Conservation (phyloP, 2,329 filamentous ascomycete genomes). For the Penicillium capsulatum region DNA sequence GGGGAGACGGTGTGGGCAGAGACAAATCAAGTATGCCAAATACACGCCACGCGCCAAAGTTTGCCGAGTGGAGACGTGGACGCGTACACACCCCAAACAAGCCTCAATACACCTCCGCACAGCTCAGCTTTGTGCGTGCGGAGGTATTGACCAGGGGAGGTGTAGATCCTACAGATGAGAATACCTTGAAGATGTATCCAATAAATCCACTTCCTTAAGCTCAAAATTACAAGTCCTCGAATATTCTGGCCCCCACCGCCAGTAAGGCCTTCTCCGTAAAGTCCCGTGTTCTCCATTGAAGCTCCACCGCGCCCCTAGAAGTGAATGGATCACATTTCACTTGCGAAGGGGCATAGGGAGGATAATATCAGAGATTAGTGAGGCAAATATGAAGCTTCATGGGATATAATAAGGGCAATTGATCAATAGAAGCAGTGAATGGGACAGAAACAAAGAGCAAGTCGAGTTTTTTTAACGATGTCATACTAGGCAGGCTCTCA, state of each 20-base stretch:
- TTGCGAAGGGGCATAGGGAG: too few relatives aligned
- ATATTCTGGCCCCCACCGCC: slow-evolving; percentile 1
- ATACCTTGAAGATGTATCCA: too few relatives aligned
- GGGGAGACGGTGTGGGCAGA: slow-evolving; percentile 11
- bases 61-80: slow-evolving; percentile 16
- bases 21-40: slow-evolving; percentile 5
- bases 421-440: too few relatives aligned
- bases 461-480: slow-evolving; percentile 8
- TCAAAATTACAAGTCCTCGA: not conserved
- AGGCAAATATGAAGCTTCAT: too few relatives aligned
- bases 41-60: slow-evolving; percentile 13
- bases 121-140: not conserved
- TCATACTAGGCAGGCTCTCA: slow-evolving; percentile 21
- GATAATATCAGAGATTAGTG: too few relatives aligned
- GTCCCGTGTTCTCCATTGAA: slow-evolving; percentile 19
- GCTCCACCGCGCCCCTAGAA: slow-evolving; percentile 21
- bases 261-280: slow-evolving; percentile 21
- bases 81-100: slow-evolving; percentile 10
- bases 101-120: slow-evolving; percentile 18
- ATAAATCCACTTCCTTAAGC: too few relatives aligned
- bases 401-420: too few relatives aligned
- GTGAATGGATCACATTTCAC: slow-evolving; percentile 21
- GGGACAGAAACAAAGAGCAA: not conserved
- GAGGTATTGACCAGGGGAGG: too few relatives aligned
- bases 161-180: too few relatives aligned